phyloP scores from a whole-genome alignment of 805 yeast species.

The Lachancea sp. region DNA sequence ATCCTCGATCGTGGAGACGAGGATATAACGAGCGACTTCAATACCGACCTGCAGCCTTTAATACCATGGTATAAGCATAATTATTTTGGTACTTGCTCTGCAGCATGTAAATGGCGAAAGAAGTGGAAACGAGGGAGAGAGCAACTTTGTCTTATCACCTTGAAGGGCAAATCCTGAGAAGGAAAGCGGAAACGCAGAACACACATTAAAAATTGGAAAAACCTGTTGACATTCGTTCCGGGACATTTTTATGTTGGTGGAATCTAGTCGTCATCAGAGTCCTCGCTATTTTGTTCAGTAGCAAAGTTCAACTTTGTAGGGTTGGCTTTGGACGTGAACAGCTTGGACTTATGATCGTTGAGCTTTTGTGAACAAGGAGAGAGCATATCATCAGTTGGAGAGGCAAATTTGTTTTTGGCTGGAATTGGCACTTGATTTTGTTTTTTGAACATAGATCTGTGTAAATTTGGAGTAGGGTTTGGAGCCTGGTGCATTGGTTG shows the following conservation, averaged over 20 bases:
- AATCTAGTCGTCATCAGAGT: conserved; percentile 8
- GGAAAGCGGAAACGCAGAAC: not conserved
- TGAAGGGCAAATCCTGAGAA: no score
- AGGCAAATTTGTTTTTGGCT: conserved; percentile 32
- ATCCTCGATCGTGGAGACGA: not conserved
- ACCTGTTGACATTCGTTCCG: not conserved
- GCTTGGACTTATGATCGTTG: conserved; percentile 39
- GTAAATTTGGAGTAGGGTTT: conserved; percentile 11
- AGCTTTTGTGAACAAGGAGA: conserved; percentile 56
- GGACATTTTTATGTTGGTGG: not conserved
- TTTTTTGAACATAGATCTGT: conserved; percentile 24
- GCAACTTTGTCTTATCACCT: no score
- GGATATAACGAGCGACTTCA: not conserved
- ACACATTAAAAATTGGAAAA: not conserved
- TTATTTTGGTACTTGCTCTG: not conserved
- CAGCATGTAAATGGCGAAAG: not conserved
- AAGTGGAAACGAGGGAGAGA: not conserved
- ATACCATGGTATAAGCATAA: not conserved
- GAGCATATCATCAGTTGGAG: conserved; percentile 53
- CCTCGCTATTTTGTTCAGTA: conserved; percentile 2
- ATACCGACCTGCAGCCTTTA: not conserved
- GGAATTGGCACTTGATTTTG: conserved; percentile 9
- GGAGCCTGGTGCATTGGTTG: conserved; percentile 27
- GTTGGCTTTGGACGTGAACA: conserved; percentile 18
- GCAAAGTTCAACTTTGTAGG: conserved; percentile 22